A percentile compares a stretch with the other conserved stretches of the same genome.
Conservation (phyloP, 202 grass and related monocot species). For the Sporobolus alterniflorus region DNA sequence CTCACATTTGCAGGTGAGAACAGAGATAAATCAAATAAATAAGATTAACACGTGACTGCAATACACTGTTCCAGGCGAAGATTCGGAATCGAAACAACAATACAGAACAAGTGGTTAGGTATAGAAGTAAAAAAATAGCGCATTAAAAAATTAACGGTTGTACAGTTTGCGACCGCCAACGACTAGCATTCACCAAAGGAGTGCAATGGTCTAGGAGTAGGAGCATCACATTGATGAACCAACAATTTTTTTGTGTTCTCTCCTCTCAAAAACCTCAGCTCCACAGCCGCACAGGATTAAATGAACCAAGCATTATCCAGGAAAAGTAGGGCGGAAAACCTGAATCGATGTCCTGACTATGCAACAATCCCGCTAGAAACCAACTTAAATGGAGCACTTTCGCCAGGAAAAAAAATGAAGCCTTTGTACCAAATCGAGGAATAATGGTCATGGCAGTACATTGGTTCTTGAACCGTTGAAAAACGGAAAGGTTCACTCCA, state of each 20-base stretch:
- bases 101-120: background rate
- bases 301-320: slow-evolving; percentile 3
- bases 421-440: background rate
- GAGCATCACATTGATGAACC: background rate
- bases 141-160: slow-evolving; percentile 40
- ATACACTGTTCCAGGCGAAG: slow-evolving; percentile 23
- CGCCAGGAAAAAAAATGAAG: background rate
- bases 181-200: background rate
- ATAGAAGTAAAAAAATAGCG: slow-evolving; percentile 6
- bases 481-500: background rate
- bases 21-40: slow-evolving; percentile 34
- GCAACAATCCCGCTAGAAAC: slow-evolving; percentile 23
- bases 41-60: slow-evolving; percentile 35
- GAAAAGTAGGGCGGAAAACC: background rate
- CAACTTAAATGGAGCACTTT: background rate
- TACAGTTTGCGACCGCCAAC: background rate
- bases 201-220: background rate
- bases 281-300: background rate
- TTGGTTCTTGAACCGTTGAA: slow-evolving; percentile 29
- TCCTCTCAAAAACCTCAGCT: background rate
- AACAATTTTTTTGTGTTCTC: background rate
- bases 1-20: background rate
- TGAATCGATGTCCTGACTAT: background rate
- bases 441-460: slow-evolving; percentile 3
- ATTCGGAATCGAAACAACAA: slow-evolving; percentile 8